A percentile compares a stretch with the other conserved stretches of the same genome.
Evolutionary conservation across 768 basidiomycete genomes (phyloP).

Genomic region (Guyanaporus albipodus): DNA sequence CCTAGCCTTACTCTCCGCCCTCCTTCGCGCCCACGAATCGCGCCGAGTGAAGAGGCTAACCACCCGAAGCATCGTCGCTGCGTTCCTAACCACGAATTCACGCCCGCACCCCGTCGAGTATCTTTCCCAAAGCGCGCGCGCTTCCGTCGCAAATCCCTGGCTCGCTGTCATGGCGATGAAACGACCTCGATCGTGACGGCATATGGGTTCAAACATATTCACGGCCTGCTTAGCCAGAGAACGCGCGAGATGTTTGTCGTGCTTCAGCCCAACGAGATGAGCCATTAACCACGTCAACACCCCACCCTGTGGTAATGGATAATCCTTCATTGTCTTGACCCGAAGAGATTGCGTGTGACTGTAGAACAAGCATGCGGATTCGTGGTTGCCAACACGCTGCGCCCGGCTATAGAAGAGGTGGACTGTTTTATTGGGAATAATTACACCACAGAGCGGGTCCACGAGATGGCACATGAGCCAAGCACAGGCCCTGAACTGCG

Average conservation of each 20-base stretch:
- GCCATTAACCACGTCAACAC: slow-evolving; percentile 53
- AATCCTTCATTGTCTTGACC: slow-evolving; percentile 33
- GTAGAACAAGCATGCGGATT: slow-evolving; percentile 46
- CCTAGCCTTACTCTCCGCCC: slow-evolving; percentile 5
- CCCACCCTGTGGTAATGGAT: slow-evolving; percentile 47
- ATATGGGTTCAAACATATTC: slow-evolving; percentile 38
- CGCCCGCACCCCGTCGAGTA: slow-evolving; percentile 43
- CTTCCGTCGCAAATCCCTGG: slow-evolving; percentile 44
- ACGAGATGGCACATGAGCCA: slow-evolving; percentile 41
- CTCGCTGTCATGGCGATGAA: slow-evolving; percentile 47
- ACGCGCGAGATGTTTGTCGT: slow-evolving; percentile 45
- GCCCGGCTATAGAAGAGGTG: slow-evolving; percentile 46
- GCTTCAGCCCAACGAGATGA: slow-evolving; percentile 36
- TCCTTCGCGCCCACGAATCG: slow-evolving; percentile 15
- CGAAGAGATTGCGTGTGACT: slow-evolving; percentile 36
- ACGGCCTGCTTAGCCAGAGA: slow-evolving; percentile 48
- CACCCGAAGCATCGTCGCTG: slow-evolving; percentile 39
- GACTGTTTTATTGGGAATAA: slow-evolving; percentile 43
- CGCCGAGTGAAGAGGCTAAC: slow-evolving; percentile 40
- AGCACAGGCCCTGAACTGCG: slow-evolving; percentile 38
- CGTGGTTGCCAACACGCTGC: slow-evolving; percentile 20
- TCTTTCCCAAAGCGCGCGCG: slow-evolving; percentile 56
- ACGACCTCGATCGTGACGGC: slow-evolving; percentile 40
- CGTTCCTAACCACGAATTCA: slow-evolving; percentile 40
- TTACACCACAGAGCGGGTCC: slow-evolving; percentile 21